Evolutionary conservation across 208 protist species (phyloP).

Genomic region (Trypanosoma congolense): DNA sequence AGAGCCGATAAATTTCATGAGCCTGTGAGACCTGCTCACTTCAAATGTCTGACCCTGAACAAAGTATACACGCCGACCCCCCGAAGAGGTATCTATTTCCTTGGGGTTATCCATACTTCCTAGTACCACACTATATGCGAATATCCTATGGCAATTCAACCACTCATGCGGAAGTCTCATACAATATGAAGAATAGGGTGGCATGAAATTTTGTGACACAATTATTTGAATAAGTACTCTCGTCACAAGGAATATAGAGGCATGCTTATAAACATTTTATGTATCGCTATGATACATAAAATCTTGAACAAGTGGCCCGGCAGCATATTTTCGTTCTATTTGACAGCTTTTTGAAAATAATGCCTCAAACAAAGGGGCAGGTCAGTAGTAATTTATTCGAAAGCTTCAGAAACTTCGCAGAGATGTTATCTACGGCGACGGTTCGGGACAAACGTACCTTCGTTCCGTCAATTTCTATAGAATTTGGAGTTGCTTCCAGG

Average conservation of each 20-base stretch:
- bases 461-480: slow-evolving; percentile 46
- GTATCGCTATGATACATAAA: too few relatives aligned
- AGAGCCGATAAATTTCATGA: slow-evolving; percentile 78
- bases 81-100: slow-evolving; percentile 31
- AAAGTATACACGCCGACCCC: slow-evolving; percentile 68
- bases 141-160: background rate
- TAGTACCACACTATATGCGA: slow-evolving; percentile 6
- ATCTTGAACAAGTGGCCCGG: background rate
- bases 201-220: too few relatives aligned
- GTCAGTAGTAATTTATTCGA: slow-evolving; percentile 42
- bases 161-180: slow-evolving; percentile 19
- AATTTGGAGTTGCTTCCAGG: slow-evolving; percentile 27
- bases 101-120: slow-evolving; percentile 39
- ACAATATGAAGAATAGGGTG: too few relatives aligned
- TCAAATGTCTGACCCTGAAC: slow-evolving; percentile 85
- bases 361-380: slow-evolving; percentile 22
- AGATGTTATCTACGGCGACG: slow-evolving; percentile 38
- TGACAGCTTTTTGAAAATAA: background rate
- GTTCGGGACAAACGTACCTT: slow-evolving; percentile 28
- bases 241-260: too few relatives aligned
- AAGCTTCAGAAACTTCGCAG: slow-evolving; percentile 56
- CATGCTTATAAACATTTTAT: too few relatives aligned
- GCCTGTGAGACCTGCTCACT: slow-evolving; percentile 59
- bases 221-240: too few relatives aligned
- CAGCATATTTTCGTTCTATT: background rate